phyloP scores from a whole-genome alignment of 768 basidiomycete species.

The Rubroboletus satanas region DNA sequence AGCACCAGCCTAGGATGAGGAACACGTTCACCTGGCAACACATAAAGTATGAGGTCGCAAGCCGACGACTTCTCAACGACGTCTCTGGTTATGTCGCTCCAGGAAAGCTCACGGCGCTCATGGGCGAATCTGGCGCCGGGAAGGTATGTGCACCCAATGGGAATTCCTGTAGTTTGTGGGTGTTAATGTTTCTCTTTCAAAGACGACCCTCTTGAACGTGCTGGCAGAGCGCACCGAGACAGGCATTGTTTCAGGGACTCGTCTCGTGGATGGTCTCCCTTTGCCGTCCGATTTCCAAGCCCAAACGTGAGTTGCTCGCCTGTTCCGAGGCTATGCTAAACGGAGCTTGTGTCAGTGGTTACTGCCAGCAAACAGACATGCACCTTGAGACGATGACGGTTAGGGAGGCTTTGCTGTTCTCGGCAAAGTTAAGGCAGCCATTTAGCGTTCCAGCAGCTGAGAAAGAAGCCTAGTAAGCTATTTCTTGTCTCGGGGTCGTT shows the following conservation, averaged over 20 bases:
- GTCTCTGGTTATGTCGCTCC: constrained; percentile 80
- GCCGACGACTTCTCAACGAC: constrained; percentile 59
- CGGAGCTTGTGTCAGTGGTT: constrained; percentile 47
- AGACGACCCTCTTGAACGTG: constrained; percentile 52
- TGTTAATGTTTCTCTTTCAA: background rate
- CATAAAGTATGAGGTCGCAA: constrained; percentile 61
- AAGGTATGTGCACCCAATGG: constrained; percentile 26
- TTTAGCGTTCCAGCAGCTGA: constrained; percentile 57
- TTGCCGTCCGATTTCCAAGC: constrained; percentile 49
- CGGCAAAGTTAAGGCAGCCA: constrained; percentile 77
- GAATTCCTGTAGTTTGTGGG: too few relatives aligned
- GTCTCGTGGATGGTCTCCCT: constrained; percentile 43
- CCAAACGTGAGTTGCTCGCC: constrained; percentile 41
- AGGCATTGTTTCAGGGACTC: constrained; percentile 40
- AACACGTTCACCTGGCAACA: constrained; percentile 81
- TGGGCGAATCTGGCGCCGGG: constrained; percentile 60
- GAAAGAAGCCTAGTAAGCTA: constrained; percentile 73
- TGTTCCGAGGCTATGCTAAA: background rate
- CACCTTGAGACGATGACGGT: constrained; percentile 75
- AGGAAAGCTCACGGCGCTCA: constrained; percentile 74
- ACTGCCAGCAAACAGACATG: constrained; percentile 83
- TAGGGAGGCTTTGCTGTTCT: constrained; percentile 74
- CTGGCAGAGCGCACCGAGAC: constrained; percentile 37
- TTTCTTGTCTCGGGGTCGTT: background rate
- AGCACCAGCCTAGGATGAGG: constrained; percentile 33